Conservation (phyloP, 2,329 filamentous ascomycete genomes). For the Diatrype stigma region DNA sequence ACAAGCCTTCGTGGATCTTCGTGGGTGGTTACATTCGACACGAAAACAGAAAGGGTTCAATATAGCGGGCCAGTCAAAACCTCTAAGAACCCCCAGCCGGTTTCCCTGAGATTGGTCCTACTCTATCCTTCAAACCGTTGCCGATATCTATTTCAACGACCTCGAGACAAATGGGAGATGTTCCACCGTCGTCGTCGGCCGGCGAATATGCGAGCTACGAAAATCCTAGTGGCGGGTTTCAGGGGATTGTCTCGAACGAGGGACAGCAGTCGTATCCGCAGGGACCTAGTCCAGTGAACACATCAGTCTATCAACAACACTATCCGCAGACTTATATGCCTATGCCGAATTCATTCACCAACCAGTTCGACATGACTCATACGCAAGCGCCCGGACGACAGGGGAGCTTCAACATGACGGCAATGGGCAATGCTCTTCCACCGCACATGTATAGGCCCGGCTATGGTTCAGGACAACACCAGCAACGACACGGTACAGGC, state of each 20-base stretch:
- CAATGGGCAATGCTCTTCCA: slow-evolving; percentile 42
- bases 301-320: slow-evolving; percentile 24
- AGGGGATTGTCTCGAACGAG: slow-evolving; percentile 18
- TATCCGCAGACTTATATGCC: slow-evolving; percentile 28
- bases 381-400: slow-evolving; percentile 25
- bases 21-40: not conserved
- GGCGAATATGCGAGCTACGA: slow-evolving; percentile 25
- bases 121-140: slow-evolving; percentile 7
- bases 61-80: slow-evolving; percentile 1
- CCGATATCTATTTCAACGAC: slow-evolving; percentile 2
- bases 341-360: slow-evolving; percentile 36
- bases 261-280: slow-evolving; percentile 15
- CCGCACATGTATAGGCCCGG: slow-evolving; percentile 34
- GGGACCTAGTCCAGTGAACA: slow-evolving; percentile 16
- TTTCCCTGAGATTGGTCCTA: not conserved
- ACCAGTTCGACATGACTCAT: slow-evolving; percentile 39
- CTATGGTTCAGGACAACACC: slow-evolving; percentile 32
- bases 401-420: slow-evolving; percentile 43
- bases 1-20: not conserved
- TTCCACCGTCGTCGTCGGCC: slow-evolving; percentile 23
- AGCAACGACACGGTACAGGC: slow-evolving; percentile 27
- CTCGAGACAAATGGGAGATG: slow-evolving; percentile 30
- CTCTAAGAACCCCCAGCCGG: slow-evolving; percentile 1
- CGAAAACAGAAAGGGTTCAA: not conserved
- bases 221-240: slow-evolving; percentile 10